Evolutionary conservation across 2,329 filamentous ascomycete species (phyloP).

Genomic region (Thielaviopsis populi): DNA sequence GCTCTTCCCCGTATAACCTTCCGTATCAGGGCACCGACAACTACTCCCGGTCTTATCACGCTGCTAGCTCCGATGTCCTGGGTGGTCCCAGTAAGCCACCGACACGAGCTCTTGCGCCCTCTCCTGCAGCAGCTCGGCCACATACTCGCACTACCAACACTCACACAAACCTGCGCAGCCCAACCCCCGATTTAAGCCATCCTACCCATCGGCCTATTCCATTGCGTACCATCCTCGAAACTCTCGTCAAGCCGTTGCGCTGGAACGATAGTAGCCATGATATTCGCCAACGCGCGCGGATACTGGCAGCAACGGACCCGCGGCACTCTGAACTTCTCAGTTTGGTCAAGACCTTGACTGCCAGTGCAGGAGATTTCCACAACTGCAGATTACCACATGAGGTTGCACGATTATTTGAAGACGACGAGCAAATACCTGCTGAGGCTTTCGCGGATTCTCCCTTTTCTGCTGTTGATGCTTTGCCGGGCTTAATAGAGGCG

Average conservation of each 20-base stretch:
- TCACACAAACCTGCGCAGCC: conserved; percentile 2
- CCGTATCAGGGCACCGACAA: conserved; percentile 2
- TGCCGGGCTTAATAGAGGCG: conserved; percentile 7
- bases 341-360: conserved; percentile 5
- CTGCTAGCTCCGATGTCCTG: conserved; percentile 9
- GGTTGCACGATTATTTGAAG: conserved; percentile 7
- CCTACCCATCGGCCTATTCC: conserved; percentile 8
- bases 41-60: conserved; percentile 6
- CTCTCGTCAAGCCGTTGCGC: conserved; percentile 10
- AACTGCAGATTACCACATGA: conserved; percentile 13
- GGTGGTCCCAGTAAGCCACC: not conserved
- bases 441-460: conserved; percentile 12
- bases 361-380: conserved; percentile 8
- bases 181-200: conserved; percentile 1
- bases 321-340: conserved; percentile 1
- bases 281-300: conserved; percentile 5
- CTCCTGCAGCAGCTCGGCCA: not conserved
- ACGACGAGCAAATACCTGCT: conserved; percentile 10
- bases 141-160: conserved; percentile 8
- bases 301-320: not conserved
- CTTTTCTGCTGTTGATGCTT: conserved; percentile 9
- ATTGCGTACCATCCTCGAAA: conserved; percentile 11
- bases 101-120: not conserved
- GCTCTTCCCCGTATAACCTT: conserved; percentile 5
- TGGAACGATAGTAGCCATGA: conserved; percentile 5